Evolutionary conservation across 768 basidiomycete species (phyloP).

Genomic region (Artomyces pyxidatus): DNA sequence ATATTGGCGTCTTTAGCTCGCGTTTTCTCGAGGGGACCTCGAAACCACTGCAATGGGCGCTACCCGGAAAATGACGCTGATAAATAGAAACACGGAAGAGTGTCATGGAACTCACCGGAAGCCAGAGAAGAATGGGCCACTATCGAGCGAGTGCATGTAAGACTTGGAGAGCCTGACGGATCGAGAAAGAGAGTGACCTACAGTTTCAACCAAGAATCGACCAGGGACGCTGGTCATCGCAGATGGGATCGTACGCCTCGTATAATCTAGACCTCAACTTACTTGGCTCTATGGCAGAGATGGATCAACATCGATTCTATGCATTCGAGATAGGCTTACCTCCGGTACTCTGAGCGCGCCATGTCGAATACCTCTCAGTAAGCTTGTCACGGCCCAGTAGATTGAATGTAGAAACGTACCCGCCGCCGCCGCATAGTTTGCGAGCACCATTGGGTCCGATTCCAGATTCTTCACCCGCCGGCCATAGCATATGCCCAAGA

Average conservation of each 20-base stretch:
- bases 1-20: background rate
- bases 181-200: background rate
- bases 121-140: conserved; percentile 5
- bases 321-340: too few relatives aligned
- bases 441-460: conserved; percentile 1
- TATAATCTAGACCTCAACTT: too few relatives aligned
- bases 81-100: background rate
- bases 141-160: background rate
- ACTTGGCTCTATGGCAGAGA: conserved; percentile 1
- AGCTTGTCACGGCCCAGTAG: too few relatives aligned
- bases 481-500: conserved; percentile 4
- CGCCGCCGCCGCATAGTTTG: background rate
- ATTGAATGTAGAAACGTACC: background rate
- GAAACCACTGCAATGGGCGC: conserved; percentile 11
- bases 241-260: background rate
- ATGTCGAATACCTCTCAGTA: too few relatives aligned
- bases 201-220: background rate
- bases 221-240: background rate
- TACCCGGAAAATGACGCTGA: background rate
- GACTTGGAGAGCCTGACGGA: background rate
- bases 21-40: conserved; percentile 1
- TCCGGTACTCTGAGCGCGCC: background rate
- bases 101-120: conserved; percentile 3
- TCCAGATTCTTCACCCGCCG: conserved; percentile 5
- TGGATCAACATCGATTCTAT: too few relatives aligned